Conservation (phyloP, 495 filamentous ascomycete genomes). For the Glarea lozoyensis region DNA sequence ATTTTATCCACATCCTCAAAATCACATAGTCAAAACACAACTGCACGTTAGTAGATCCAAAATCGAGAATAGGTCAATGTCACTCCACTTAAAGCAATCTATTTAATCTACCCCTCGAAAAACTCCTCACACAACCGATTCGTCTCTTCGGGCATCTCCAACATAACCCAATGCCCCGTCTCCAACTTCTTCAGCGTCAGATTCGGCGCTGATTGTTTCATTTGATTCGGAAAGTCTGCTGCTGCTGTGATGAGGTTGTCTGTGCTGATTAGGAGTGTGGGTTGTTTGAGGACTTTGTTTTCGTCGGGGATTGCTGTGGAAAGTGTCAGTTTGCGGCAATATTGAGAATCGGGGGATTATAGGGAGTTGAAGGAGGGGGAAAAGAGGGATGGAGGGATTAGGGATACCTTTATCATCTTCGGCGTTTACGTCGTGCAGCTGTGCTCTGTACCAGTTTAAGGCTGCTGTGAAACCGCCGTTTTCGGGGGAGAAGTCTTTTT, state of each 20-base stretch:
- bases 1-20: too few species aligned
- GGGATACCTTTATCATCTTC: conserved; percentile 11
- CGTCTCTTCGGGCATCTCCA: conserved; percentile 5
- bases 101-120: conserved; percentile 3
- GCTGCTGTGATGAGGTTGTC: conserved; percentile 4
- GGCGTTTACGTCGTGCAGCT: conserved; percentile 4
- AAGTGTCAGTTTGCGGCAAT: too few species aligned
- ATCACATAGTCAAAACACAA: too few species aligned
- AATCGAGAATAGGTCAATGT: too few species aligned
- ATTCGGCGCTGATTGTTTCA: conserved; percentile 2
- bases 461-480: conserved; percentile 15
- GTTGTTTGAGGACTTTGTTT: background rate
- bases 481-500: conserved; percentile 5
- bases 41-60: too few species aligned
- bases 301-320: conserved; percentile 8
- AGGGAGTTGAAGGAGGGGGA: too few species aligned
- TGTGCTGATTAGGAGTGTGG: conserved; percentile 4
- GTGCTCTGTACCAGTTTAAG: conserved; percentile 21
- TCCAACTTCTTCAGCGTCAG: conserved; percentile 1
- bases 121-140: conserved; percentile 9
- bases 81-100: too few species aligned
- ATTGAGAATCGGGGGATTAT: too few species aligned
- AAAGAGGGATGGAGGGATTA: too few species aligned
- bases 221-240: conserved; percentile 5
- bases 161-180: conserved; percentile 10